Base-by-base conservation (phyloP, 73 alveolate genomes). In the Paraurostyla sp. region DNA sequence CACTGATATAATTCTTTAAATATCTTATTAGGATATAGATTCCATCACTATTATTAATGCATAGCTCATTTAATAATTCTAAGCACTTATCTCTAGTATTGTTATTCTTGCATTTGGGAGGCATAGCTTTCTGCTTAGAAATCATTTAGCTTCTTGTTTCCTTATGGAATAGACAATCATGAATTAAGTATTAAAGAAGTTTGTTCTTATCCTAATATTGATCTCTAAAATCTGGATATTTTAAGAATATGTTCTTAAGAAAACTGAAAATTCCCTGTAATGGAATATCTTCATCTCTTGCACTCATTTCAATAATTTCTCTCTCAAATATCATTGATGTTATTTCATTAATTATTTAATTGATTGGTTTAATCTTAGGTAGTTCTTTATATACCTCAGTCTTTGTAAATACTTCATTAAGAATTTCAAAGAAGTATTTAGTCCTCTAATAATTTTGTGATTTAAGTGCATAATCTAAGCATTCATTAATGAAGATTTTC, bases 91-190 rank as follows among this genome's bases (percentile, higher is more conserved):
- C 76, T 54, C 96, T 81, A 9, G 93, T 91, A 0, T 0, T 46
- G n/a, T 23, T 35, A 52, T 88, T 42, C 63, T 91, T 91, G 82
- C 96, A 91, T 41, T 80, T 91, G 0, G 96, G 95, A 0, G 92
- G 93, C 4, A 51, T 22, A 23, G 89, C 80, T 54, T 48, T 62
- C 23, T 40, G 16, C 46, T 83, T 83, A 0, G 48, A n/a, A 43
- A 40, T 27, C 29, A 40, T 32, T 48, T 41, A 23, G 45, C 60
- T 59, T 35, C 76, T 38, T 11, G 87, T 87, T 41, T 76, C 85
- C 41, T 80, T 71, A 48, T 69, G 89, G 89, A 87, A 87, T 0
- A 87, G 85, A 18, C 93, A 50, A 46, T 87, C 93, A 45, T 83
- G 92, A 33, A 83, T 60, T 15, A 83, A 15, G 51, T 83, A 83